These are phyloP conservation scores for Curvularia spicifera DNA, from an alignment of 2,329 filamentous ascomycete genomes.

Conservation along the genomic window DNA sequence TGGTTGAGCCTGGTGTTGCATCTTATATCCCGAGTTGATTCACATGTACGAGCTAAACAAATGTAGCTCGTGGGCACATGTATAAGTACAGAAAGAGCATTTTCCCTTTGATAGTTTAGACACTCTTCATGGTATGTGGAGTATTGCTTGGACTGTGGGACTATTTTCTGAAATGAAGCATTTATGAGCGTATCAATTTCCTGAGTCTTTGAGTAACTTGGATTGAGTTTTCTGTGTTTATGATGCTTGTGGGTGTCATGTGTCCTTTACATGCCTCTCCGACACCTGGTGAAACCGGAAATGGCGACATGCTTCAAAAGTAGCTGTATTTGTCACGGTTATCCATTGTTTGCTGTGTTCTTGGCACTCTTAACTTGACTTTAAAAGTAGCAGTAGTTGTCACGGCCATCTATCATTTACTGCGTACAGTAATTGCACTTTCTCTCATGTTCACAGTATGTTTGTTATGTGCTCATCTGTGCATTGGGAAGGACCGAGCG, in stretches of 20 bases:
- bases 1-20: constrained; percentile 15
- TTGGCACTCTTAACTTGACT: no score
- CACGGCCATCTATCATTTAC: no score
- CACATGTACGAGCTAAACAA: constrained; percentile 28
- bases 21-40: constrained; percentile 21
- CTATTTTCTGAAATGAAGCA: constrained; percentile 23
- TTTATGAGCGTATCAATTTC: constrained; percentile 18
- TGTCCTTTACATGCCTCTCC: no score
- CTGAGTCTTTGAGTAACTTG: no score
- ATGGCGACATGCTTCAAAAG: no score
- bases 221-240: no score
- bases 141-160: constrained; percentile 24
- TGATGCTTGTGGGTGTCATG: no score
- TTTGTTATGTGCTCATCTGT: neutral
- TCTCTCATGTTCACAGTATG: neutral
- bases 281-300: no score
- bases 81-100: constrained; percentile 37
- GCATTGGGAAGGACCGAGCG: neutral
- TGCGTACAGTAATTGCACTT: neutral
- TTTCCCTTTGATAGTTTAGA: constrained; percentile 26
- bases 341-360: no score
- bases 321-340: no score
- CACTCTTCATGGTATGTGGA: constrained; percentile 23
- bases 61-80: constrained; percentile 23
- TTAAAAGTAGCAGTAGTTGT: no score